Base-by-base conservation (phyloP, 768 basidiomycete genomes). In the Fomitopsis serialis region DNA sequence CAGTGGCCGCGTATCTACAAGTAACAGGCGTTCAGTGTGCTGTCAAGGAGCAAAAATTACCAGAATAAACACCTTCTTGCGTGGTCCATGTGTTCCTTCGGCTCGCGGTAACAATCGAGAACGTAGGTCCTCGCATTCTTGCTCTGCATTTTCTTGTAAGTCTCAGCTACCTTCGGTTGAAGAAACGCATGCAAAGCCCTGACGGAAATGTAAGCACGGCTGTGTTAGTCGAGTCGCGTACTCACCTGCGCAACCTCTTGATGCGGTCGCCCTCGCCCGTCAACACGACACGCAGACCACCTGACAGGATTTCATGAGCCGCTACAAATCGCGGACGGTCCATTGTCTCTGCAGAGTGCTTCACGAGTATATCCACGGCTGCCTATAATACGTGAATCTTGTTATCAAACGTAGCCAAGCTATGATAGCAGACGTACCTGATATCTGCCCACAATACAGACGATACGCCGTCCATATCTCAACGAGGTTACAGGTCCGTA, bases 401-500 rank as follows among this genome's bases (percentile, higher is more conserved):
- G 37, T 17, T 32, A 29, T 17, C 19, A 27, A 9, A 37, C 5
- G 25, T 32, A 35, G 17, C 24, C 24, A 27, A 32, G n/a, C 22
- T 13, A 52, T 45, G 5, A 10, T n/a, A 42, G 12, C 13, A 29
- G n/a, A 12, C 53, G 13, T 8, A 61, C 64, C 55, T 62, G 55
- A 34, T 58, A 52, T 2, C 79, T 68, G 0, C 78, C 78, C 25
- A 82, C 71, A 44, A 84, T 70, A 52, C 80, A 64, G 42, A 73
- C 69, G 10, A 49, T 52, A 2, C 68, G 71, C 10, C 66, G 66
- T 1, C 85, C 84, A 52, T 80, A 70, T 0, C 78, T 73, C 2
- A 86, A 64, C 0, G 79, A 76, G 58, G 84, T 81, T 8, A 86
- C 70, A 0, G 84, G 79, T 0, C 84, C 85, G 56, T 85, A 85